Percentiles rank a stretch among this genome's conserved stretches.
These are phyloP conservation scores for Dothiorella sarmentorum DNA, from an alignment of 2,329 filamentous ascomycete species.

Conservation along the genomic window DNA sequence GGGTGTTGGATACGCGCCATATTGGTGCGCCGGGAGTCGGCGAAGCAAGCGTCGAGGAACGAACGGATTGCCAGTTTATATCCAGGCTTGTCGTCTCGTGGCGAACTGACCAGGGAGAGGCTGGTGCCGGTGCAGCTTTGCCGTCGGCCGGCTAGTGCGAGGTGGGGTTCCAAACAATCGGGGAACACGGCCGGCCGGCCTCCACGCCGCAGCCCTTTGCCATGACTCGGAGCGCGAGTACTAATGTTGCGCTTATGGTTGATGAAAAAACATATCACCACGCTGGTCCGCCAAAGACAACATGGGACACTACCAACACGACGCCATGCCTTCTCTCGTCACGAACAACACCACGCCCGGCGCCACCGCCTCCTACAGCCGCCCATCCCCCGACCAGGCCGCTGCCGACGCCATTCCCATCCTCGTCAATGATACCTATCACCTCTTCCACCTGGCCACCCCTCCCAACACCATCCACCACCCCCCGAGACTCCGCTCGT, in stretches of 20 bases:
- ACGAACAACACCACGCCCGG: too few species aligned
- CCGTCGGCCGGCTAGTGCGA: neutral
- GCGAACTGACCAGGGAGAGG: neutral
- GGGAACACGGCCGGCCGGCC: neutral
- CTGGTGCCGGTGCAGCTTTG: neutral
- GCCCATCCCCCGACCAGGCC: conserved; percentile 29
- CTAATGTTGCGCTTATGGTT: neutral
- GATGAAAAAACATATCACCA: neutral
- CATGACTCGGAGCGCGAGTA: neutral
- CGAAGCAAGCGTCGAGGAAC: neutral
- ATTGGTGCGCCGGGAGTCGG: neutral
- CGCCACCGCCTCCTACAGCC: conserved; percentile 23
- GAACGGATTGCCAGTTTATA: too few species aligned
- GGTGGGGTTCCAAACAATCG: too few species aligned
- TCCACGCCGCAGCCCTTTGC: neutral
- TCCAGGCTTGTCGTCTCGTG: too few species aligned
- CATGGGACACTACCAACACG: neutral
- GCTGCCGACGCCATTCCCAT: conserved; percentile 38
- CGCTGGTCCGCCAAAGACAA: neutral
- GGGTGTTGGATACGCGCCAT: conserved; percentile 27
- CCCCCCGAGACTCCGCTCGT: conserved; percentile 32
- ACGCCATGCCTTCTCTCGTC: conserved; percentile 1
- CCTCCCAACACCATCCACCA: conserved; percentile 34
- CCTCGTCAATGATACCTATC: conserved; percentile 37
- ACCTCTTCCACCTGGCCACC: conserved; percentile 33